These are phyloP conservation scores for Nemophila menziesii DNA, from an alignment of 257 asterid genomes.

Conservation along the genomic window DNA sequence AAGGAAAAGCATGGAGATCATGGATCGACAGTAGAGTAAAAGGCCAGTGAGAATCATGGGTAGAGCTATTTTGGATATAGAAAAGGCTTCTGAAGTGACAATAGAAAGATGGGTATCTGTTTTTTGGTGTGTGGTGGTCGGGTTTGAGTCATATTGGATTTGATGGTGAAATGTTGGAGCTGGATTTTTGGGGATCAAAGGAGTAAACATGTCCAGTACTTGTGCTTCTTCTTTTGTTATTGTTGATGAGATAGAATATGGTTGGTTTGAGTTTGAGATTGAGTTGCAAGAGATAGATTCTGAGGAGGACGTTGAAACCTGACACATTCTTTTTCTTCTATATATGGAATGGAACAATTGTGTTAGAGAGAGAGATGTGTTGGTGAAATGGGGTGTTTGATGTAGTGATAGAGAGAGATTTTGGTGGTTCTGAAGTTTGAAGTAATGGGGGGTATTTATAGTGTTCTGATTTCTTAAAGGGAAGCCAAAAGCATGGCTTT, in stretches of 20 bases:
- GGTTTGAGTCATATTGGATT: neutral
- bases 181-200: conserved; percentile 35
- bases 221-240: too few species aligned
- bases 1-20: conserved; percentile 78
- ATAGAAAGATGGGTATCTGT: conserved; percentile 20
- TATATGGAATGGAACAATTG: neutral
- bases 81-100: conserved; percentile 23
- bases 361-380: neutral
- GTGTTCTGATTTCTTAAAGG: neutral
- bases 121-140: conserved; percentile 9
- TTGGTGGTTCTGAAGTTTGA: neutral
- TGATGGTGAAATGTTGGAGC: conserved; percentile 10
- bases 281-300: conserved; percentile 8
- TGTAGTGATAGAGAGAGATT: neutral
- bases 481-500: neutral
- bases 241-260: conserved; percentile 6
- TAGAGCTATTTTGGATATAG: conserved; percentile 39
- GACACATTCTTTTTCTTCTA: conserved; percentile 27
- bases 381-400: neutral
- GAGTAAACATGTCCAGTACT: conserved; percentile 21
- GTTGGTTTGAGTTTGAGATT: conserved; percentile 13
- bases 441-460: neutral
- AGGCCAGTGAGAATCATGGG: conserved; percentile 76
- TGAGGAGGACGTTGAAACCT: conserved; percentile 19
- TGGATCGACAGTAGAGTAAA: conserved; percentile 64